phyloP scores from a whole-genome alignment of 2,329 filamentous ascomycete species.

The Chaetomium olivaceum region DNA sequence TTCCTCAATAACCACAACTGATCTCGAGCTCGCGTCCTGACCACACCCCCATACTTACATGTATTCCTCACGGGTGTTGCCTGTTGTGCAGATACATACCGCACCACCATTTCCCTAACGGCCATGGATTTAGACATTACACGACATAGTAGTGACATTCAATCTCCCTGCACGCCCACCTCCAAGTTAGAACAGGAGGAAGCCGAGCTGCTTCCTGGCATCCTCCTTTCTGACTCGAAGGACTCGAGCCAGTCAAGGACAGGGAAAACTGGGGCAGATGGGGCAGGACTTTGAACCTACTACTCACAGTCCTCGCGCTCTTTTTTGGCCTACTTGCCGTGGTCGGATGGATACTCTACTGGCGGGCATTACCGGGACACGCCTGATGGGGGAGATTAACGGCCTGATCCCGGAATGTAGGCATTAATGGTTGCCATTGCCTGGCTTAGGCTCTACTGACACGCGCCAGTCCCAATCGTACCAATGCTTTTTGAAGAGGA shows the following conservation, averaged over 20 bases:
- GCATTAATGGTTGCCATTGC: neutral
- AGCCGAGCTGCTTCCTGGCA: neutral
- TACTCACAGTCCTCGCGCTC: neutral
- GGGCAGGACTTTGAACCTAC: neutral
- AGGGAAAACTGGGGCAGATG: neutral
- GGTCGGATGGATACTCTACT: slow-evolving; percentile 10
- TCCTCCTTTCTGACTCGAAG: neutral
- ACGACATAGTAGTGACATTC: neutral
- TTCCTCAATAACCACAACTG: neutral
- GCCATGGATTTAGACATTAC: neutral
- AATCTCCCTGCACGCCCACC: neutral
- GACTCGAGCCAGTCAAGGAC: neutral
- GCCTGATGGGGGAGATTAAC: slow-evolving; percentile 18
- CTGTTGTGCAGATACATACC: neutral
- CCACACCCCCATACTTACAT: neutral
- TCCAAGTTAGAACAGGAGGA: neutral
- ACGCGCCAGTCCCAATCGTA: neutral
- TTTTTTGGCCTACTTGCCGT: neutral
- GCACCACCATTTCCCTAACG: neutral
- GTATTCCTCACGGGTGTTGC: neutral
- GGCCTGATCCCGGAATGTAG: slow-evolving; percentile 19
- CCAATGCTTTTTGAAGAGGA: slow-evolving; percentile 8
- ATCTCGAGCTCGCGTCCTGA: neutral
- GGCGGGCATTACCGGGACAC: neutral
- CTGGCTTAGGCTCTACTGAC: neutral